Conservation (phyloP, 2,329 filamentous ascomycete genomes). For the Sclerotinia nivalis region DNA sequence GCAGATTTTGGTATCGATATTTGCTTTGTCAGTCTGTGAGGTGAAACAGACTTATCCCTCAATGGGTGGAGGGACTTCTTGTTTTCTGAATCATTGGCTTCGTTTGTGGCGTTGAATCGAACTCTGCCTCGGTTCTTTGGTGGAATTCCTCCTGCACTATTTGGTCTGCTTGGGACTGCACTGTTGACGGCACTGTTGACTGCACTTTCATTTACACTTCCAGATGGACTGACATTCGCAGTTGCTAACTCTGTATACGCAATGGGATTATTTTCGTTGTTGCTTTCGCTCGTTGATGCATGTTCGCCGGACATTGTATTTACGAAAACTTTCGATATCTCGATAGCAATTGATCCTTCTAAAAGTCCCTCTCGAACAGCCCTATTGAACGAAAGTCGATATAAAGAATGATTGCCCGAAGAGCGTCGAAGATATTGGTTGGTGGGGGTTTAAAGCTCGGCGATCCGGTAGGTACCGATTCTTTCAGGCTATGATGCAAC, state of each 20-base stretch:
- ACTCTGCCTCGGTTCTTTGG: constrained; percentile 35
- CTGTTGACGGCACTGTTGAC: constrained; percentile 23
- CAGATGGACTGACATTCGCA: constrained; percentile 8
- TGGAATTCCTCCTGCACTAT: constrained; percentile 30
- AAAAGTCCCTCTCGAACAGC: neutral
- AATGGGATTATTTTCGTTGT: constrained; percentile 6
- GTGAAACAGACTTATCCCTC: constrained; percentile 31
- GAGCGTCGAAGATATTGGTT: neutral
- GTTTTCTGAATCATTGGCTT: constrained; percentile 39
- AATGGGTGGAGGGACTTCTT: constrained; percentile 34
- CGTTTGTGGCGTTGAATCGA: constrained; percentile 40
- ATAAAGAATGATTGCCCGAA: neutral
- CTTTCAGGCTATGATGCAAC: constrained; percentile 22
- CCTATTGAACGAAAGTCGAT: neutral
- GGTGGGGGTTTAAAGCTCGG: constrained; percentile 3
- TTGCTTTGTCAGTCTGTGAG: constrained; percentile 16
- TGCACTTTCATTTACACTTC: neutral
- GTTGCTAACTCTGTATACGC: constrained; percentile 5
- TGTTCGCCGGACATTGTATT: constrained; percentile 16
- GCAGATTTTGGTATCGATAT: constrained; percentile 27
- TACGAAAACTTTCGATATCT: neutral
- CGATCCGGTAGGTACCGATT: constrained; percentile 7
- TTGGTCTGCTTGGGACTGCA: constrained; percentile 33
- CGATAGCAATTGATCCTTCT: constrained; percentile 7
- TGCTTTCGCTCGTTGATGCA: constrained; percentile 9